phyloP scores from a whole-genome alignment of 306 rosid genomes.

The Citrullus amarus region DNA sequence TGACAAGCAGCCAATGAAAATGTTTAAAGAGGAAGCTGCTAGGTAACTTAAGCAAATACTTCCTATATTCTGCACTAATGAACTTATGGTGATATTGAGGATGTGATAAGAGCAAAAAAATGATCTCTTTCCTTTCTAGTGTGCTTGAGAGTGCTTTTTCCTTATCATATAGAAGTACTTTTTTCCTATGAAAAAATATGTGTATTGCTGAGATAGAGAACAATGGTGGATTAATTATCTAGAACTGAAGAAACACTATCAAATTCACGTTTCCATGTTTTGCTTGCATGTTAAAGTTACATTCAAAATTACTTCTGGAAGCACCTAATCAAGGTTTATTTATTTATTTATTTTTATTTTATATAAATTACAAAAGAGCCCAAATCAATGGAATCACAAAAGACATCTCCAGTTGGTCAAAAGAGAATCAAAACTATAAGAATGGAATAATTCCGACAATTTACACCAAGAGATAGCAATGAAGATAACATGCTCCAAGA shows the following conservation, averaged over 20 bases:
- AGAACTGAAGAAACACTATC: neutral
- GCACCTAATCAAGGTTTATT: neutral
- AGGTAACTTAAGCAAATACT: conserved; percentile 32
- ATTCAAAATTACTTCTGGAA: neutral
- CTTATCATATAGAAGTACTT: neutral
- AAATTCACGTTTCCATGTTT: neutral
- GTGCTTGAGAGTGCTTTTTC: neutral
- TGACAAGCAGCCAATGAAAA: conserved; percentile 87
- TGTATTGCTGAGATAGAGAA: neutral
- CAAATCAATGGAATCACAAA: no score
- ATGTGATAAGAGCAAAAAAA: neutral
- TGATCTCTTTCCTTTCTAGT: neutral
- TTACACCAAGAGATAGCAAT: no score
- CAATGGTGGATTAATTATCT: neutral
- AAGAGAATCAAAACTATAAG: no score
- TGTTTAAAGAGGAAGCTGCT: conserved; percentile 78
- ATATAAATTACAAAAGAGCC: no score
- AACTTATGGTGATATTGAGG: neutral
- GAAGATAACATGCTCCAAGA: no score
- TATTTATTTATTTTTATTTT: no score
- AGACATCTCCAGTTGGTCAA: no score
- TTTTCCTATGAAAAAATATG: neutral
- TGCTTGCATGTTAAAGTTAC: neutral
- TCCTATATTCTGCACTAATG: neutral
- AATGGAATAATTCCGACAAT: no score